Evolutionary conservation across 768 basidiomycete species (phyloP).

Genomic region (Lactarius tabidus): DNA sequence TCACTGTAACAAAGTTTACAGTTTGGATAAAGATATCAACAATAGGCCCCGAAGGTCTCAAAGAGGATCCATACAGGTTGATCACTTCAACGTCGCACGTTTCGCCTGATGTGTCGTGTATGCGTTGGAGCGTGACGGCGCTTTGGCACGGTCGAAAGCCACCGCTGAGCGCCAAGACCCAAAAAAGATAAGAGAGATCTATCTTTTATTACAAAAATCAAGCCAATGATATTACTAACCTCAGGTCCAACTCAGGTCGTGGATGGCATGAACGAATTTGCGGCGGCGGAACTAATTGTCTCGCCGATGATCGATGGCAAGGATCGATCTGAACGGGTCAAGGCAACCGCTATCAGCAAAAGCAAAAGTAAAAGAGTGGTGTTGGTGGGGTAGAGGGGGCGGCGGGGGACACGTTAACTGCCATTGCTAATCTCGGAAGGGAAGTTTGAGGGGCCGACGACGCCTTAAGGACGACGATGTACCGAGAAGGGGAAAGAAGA

Average conservation of each 20-base stretch:
- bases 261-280: neutral
- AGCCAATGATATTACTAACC: neutral
- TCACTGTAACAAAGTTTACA: conserved; percentile 17
- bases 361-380: neutral
- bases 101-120: neutral
- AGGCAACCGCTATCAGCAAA: neutral
- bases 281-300: neutral
- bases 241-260: neutral
- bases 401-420: neutral
- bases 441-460: conserved; percentile 1
- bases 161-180: neutral
- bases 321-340: neutral
- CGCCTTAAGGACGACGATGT: neutral
- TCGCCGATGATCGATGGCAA: neutral
- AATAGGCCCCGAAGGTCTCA: neutral
- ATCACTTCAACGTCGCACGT: neutral
- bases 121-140: neutral
- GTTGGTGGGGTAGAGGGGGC: neutral
- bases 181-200: neutral
- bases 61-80: neutral
- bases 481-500: conserved; percentile 6
- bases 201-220: neutral
- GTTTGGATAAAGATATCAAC: neutral
- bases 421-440: neutral
- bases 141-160: neutral